Percentiles rank a stretch among this genome's conserved stretches.
Conservation (phyloP, 1,284 basidiomycete species). For the Mycosarcoma maydis region DNA sequence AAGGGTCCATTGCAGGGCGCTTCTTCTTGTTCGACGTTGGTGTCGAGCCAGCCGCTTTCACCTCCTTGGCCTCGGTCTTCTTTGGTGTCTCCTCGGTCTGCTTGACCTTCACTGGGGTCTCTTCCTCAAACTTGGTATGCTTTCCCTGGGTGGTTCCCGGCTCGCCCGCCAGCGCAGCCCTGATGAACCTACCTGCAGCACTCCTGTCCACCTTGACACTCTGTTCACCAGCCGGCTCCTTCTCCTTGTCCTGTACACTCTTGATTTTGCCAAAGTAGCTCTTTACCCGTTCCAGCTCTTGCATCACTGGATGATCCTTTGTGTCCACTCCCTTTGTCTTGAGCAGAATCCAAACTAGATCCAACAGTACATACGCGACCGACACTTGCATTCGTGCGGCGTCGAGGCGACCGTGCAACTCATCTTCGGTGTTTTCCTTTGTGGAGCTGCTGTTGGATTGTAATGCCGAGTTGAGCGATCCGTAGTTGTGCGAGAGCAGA, state of each 20-base stretch:
- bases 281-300: conserved; percentile 56
- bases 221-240: conserved; percentile 6
- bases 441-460: conserved; percentile 16
- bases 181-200: conserved; percentile 47
- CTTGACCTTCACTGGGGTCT: conserved; percentile 8
- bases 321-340: conserved; percentile 54
- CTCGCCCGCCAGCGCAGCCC: conserved; percentile 37
- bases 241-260: conserved; percentile 33
- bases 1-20: conserved; percentile 43
- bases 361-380: conserved; percentile 52
- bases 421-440: conserved; percentile 9
- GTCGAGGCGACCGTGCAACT: conserved; percentile 50
- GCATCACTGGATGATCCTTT: conserved; percentile 46
- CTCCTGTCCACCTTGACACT: conserved; percentile 32
- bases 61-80: conserved; percentile 1
- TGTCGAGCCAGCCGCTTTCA: not conserved
- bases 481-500: conserved; percentile 28
- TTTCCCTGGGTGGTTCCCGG: conserved; percentile 11
- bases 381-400: conserved; percentile 51
- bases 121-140: conserved; percentile 45
- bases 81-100: conserved; percentile 2
- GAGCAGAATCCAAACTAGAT: conserved; percentile 58
- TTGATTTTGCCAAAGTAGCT: conserved; percentile 57
- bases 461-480: conserved; percentile 21
- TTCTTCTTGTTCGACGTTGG: conserved; percentile 29